These are phyloP conservation scores for Acer yangbiense DNA, from an alignment of 345 rosid species.

Conservation along the genomic window DNA sequence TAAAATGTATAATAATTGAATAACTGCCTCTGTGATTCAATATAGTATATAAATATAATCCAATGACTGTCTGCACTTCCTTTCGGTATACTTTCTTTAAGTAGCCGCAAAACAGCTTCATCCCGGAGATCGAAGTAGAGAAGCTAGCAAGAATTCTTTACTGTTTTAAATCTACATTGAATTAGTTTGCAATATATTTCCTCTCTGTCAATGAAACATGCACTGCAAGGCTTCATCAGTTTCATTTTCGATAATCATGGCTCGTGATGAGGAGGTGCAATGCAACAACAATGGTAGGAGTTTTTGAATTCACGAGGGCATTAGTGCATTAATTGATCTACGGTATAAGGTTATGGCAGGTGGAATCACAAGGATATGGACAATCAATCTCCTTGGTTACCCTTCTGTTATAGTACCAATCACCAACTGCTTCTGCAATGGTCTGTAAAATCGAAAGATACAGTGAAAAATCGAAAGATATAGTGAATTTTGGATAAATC, in stretches of 20 bases:
- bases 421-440: slow-evolving; percentile 84
- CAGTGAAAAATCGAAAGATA: background rate
- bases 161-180: background rate
- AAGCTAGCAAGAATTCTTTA: background rate
- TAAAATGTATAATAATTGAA: background rate
- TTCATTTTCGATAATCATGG: background rate
- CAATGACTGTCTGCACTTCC: background rate
- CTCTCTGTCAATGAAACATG: background rate
- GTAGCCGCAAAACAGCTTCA: background rate
- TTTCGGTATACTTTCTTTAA: background rate
- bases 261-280: background rate
- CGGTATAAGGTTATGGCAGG: slow-evolving; percentile 73
- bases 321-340: slow-evolving; percentile 35
- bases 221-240: slow-evolving; percentile 18
- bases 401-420: slow-evolving; percentile 80
- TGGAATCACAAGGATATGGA: slow-evolving; percentile 76
- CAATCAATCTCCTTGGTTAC: slow-evolving; percentile 60
- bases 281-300: background rate
- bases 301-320: background rate
- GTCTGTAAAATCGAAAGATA: slow-evolving; percentile 40
- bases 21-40: background rate
- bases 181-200: background rate
- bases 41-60: background rate
- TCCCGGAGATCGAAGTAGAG: background rate
- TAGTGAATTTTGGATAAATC: background rate